Evolutionary conservation across 73 alveolate genomes (phyloP), one percentile per base, ranked within the genome.

Genomic region (Effrenium voratum): DNA sequence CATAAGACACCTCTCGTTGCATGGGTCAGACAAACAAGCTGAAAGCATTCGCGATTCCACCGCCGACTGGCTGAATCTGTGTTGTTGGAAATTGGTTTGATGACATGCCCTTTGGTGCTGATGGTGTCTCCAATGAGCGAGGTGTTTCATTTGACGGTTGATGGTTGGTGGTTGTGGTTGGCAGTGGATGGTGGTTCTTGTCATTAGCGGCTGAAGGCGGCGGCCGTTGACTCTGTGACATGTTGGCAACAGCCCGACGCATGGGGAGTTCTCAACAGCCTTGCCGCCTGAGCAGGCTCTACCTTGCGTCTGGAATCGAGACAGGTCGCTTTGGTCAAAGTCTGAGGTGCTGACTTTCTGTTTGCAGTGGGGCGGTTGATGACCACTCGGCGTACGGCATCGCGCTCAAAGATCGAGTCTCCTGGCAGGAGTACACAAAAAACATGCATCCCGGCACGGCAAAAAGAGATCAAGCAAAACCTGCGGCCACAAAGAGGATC

Each of bases 331-430:
- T n/a, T 2, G n/a, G 22, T 66, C 79, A 28, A 38, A 32, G 10
- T 36, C 80, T 90, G 66, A 90, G 97, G 57, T 34, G n/a, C 66
- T 16, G 28, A 43, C 97, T 90, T 90, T 70, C 97, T 66, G 97
- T 90, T 90, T 50, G 97, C 97, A 22, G 92, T 92, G 24, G 98
- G 98, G 26, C 98, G 90, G 84, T 92, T 92, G 57, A 92, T 73
- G 73, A 92, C 98, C 34, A 92, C 98, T 8, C 98, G 91, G 13
- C 98, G 98, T 15, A 92, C 98, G n/a, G 98, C 98, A 40, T 92
- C 98, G 50, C 98, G 98, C 34, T 92, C 98, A 32, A 92, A 92
- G 34, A 92, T 92, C 28, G 98, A 92, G 36, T 92, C 98, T 36
- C 98, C 97, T 90, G 79, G 28, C n/a, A 57, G 72, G 3, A 22